Percentiles rank a stretch among this genome's conserved stretches.
These are phyloP conservation scores for Paramecium sexaurelia DNA, from an alignment of 73 alveolate species.

Conservation along the genomic window DNA sequence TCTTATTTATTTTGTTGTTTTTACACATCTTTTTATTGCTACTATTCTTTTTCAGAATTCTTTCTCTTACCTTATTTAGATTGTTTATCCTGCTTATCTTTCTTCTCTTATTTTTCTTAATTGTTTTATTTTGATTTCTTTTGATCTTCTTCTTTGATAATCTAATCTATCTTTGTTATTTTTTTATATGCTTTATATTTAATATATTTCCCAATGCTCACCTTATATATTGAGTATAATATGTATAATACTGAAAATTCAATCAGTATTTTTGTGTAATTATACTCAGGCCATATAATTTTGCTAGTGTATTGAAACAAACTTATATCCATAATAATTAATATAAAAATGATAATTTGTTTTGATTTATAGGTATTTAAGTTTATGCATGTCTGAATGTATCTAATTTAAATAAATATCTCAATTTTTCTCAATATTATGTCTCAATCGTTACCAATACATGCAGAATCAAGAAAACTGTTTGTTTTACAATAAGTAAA, in stretches of 20 bases:
- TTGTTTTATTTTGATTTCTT: background rate
- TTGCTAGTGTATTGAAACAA: background rate
- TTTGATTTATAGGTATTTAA: background rate
- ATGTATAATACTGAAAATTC: background rate
- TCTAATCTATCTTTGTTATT: background rate
- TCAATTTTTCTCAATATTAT: background rate
- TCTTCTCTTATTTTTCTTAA: background rate
- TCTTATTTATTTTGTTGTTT: background rate
- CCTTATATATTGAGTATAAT: background rate
- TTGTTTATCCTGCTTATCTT: background rate
- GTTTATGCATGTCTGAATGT: background rate
- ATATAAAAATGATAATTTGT: background rate
- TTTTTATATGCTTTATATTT: background rate
- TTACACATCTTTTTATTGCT: background rate
- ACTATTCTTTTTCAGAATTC: background rate
- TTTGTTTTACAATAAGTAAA: background rate
- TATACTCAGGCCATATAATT: background rate
- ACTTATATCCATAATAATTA: background rate
- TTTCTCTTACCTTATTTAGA: background rate
- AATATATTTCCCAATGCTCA: background rate
- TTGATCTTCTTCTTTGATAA: background rate
- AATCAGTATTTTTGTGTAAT: background rate
- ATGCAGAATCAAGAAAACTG: background rate
- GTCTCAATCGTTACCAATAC: background rate
- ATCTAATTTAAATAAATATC: slow-evolving; percentile 17